Evolutionary conservation across 2,329 filamentous ascomycete genomes (phyloP).

Genomic region (Rugonectria rugulosa): DNA sequence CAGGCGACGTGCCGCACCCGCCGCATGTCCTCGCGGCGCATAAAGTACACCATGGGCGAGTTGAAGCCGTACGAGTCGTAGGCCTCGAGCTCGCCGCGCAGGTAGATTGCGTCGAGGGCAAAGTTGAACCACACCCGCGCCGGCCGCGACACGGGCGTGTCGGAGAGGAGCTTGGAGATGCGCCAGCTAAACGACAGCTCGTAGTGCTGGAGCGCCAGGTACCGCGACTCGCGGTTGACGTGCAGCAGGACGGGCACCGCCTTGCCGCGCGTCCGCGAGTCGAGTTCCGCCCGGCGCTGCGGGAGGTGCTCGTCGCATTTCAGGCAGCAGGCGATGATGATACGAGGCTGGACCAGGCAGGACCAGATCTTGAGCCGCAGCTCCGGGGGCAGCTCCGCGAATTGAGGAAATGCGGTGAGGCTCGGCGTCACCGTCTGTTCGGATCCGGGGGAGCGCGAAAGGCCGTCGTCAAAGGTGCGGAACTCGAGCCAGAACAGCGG

Average conservation of each 20-base stretch:
- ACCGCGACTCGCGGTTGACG: slow-evolving; percentile 52
- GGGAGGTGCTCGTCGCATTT: slow-evolving; percentile 41
- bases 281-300: slow-evolving; percentile 40
- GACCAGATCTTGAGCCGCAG: slow-evolving; percentile 59
- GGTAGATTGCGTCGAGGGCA: slow-evolving; percentile 53
- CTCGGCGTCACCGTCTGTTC: neutral
- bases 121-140: slow-evolving; percentile 58
- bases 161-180: slow-evolving; percentile 50
- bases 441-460: slow-evolving; percentile 29
- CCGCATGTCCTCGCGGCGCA: slow-evolving; percentile 50
- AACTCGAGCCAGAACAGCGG: slow-evolving; percentile 56
- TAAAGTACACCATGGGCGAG: slow-evolving; percentile 58
- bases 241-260: slow-evolving; percentile 53
- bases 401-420: slow-evolving; percentile 45
- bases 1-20: slow-evolving; percentile 55
- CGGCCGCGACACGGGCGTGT: slow-evolving; percentile 44
- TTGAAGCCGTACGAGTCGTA: slow-evolving; percentile 56
- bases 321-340: slow-evolving; percentile 54
- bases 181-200: slow-evolving; percentile 56
- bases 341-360: slow-evolving; percentile 52
- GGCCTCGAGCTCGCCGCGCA: slow-evolving; percentile 57
- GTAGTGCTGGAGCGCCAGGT: slow-evolving; percentile 53
- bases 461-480: slow-evolving; percentile 52
- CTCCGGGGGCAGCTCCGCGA: slow-evolving; percentile 53
- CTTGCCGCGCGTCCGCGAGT: slow-evolving; percentile 35